Conservation (phyloP, 2,329 filamentous ascomycete species). For the Cladosporium sp. region DNA sequence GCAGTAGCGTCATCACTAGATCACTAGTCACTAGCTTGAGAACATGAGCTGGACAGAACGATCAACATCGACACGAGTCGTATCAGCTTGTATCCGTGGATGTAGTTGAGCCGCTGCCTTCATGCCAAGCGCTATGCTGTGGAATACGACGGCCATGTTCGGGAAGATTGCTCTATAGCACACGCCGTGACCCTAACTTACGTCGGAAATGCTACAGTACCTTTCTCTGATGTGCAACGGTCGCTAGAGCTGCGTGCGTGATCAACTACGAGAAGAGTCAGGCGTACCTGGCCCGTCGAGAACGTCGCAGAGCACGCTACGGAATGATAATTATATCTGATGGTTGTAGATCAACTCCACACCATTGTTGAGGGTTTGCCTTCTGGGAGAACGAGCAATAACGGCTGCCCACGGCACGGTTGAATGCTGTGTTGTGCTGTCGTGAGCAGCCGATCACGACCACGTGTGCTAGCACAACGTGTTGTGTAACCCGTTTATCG, state of each 20-base stretch:
- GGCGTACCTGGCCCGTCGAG: background rate
- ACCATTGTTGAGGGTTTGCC: background rate
- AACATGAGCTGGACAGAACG: background rate
- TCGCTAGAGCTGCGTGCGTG: background rate
- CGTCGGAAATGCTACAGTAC: background rate
- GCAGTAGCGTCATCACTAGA: background rate
- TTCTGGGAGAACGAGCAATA: background rate
- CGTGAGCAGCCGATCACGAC: background rate
- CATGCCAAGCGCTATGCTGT: background rate
- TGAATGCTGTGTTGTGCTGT: background rate
- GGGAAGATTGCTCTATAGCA: background rate
- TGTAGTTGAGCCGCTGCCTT: background rate
- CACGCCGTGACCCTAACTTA: background rate
- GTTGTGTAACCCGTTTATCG: background rate
- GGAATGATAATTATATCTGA: background rate
- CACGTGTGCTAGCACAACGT: constrained; percentile 3
- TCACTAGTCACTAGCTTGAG: background rate
- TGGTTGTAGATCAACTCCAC: background rate
- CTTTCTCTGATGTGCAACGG: background rate
- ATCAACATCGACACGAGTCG: background rate
- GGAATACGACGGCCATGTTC: background rate
- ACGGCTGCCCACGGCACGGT: background rate
- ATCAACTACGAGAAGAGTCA: background rate
- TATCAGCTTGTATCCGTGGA: background rate
- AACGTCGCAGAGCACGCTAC: background rate